Base-by-base conservation (phyloP, 2,329 filamentous ascomycete species). In the Neofusicoccum parvum region DNA sequence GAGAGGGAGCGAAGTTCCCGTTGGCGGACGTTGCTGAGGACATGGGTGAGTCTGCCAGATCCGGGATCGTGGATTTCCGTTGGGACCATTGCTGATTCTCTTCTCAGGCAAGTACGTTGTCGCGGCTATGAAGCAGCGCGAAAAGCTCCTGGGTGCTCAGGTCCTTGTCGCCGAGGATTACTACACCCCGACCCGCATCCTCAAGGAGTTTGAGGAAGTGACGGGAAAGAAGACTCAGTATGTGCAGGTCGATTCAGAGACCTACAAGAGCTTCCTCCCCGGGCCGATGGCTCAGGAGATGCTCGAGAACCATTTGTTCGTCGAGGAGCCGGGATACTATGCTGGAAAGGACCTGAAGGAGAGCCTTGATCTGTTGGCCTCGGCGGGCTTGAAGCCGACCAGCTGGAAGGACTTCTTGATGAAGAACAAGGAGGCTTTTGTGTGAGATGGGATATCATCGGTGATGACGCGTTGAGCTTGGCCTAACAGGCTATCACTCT, bases 281-380 rank as follows among this genome's bases (percentile, higher is more conserved):
- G 77, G 79, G 6, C 74, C 76, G 34, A 74, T 76, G 69, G 77
- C 78, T 14, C 76, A 83, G 65, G 85, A 87, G 72, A 64, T 87
- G 71, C 74, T 82, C 34, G 81, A 87, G 73, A 87, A 85, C 67
- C 81, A 85, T 73, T 73, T 80, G 50, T 75, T 87, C 54, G 72
- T 87, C 66, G 77, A 81, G 62, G 79, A 83, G 23, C 82, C 79
- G 46, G 85, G 85, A 0, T 87, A 87, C 69, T 87, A 80, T 69
- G 80, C 79, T 7, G 82, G 82, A 12, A 81, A 68, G 56, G 68
- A 71, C 46, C 73, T 84, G 50, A 75, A 80, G 5, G 75, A 78
- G 67, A 80, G 76, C 66, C 76, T 75, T 32, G 68, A 66, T 53
- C 67, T 79, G 65, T 62, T 81, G 64, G 74, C 39, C n/a, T 20